A percentile compares a stretch with the other conserved stretches of the same genome.
Conservation (phyloP, 2,329 filamentous ascomycete species). For the Tolypocladium endophyticum region DNA sequence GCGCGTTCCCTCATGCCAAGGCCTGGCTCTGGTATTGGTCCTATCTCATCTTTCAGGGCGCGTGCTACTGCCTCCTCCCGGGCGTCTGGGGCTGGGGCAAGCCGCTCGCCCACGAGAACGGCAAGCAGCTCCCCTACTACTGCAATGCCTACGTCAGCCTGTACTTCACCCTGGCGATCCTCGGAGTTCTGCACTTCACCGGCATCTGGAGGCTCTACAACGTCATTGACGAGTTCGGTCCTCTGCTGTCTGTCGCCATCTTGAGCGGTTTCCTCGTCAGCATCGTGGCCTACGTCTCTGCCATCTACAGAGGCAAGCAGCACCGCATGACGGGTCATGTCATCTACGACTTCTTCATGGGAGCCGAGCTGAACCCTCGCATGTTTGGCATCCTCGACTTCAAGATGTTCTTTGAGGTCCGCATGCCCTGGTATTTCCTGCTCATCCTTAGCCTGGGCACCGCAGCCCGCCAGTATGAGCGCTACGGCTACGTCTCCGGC, state of each 20-base stretch:
- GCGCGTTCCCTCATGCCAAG: conserved; percentile 70
- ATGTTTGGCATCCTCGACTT: conserved; percentile 77
- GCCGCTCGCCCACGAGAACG: conserved; percentile 69
- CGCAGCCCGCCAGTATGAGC: conserved; percentile 73
- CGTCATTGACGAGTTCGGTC: conserved; percentile 89
- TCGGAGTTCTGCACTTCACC: conserved; percentile 65
- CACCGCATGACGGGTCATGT: conserved; percentile 89
- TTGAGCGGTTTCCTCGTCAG: conserved; percentile 78
- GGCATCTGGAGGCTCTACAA: conserved; percentile 84
- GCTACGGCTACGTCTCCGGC: conserved; percentile 75
- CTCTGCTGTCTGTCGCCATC: conserved; percentile 87
- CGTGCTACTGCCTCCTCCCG: conserved; percentile 75
- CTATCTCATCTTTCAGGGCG: conserved; percentile 77
- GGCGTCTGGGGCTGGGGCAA: conserved; percentile 85
- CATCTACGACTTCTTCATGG: conserved; percentile 87
- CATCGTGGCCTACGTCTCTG: conserved; percentile 77
- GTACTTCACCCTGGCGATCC: conserved; percentile 71
- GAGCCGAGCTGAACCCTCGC: conserved; percentile 75
- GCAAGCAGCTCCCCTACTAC: conserved; percentile 85
- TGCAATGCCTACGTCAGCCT: conserved; percentile 84
- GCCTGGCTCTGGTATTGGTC: conserved; percentile 94
- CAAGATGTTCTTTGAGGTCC: conserved; percentile 94
- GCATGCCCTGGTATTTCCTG: conserved; percentile 85
- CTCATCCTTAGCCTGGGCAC: conserved; percentile 68
- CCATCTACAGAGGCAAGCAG: conserved; percentile 65